Evolutionary conservation across 495 filamentous ascomycete genomes (phyloP).

Genomic region (Physcia stellaris): DNA sequence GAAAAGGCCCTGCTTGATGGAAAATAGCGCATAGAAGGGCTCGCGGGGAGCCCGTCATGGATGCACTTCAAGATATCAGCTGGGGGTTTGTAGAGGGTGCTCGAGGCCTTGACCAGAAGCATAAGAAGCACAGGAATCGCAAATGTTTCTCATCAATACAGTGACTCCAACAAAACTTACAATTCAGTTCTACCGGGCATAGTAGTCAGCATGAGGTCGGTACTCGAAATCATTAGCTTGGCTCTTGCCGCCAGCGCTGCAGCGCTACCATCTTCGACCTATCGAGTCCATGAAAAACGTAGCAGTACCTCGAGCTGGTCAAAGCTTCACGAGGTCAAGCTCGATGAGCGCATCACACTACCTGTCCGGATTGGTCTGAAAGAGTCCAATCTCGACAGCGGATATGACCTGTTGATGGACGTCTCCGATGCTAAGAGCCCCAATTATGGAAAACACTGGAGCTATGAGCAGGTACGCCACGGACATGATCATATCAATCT

Average conservation of each 20-base stretch:
- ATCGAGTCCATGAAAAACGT: slow-evolving; percentile 25
- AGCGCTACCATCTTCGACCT: slow-evolving; percentile 16
- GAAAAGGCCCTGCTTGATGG: too few species aligned
- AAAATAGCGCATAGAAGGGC: too few species aligned
- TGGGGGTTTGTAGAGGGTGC: too few species aligned
- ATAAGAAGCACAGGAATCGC: too few species aligned
- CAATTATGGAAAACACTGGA: slow-evolving; percentile 38
- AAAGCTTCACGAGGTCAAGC: slow-evolving; percentile 13
- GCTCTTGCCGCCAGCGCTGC: slow-evolving; percentile 10
- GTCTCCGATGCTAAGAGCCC: slow-evolving; percentile 23
- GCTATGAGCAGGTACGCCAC: slow-evolving; percentile 21
- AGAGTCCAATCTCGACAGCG: slow-evolving; percentile 34
- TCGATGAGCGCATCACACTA: slow-evolving; percentile 21
- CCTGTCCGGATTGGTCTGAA: slow-evolving; percentile 39
- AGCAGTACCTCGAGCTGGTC: slow-evolving; percentile 16
- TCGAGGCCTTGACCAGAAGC: too few species aligned
- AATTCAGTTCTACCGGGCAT: too few species aligned
- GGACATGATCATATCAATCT: neutral
- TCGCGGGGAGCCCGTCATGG: too few species aligned
- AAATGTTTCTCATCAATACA: too few species aligned
- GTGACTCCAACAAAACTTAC: too few species aligned
- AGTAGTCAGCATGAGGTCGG: too few species aligned
- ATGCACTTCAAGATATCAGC: too few species aligned
- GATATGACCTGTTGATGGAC: slow-evolving; percentile 35
- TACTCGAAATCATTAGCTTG: too few species aligned